Base-by-base conservation (phyloP, 495 filamentous ascomycete genomes). In the Melanomma pulvis-pyrius region DNA sequence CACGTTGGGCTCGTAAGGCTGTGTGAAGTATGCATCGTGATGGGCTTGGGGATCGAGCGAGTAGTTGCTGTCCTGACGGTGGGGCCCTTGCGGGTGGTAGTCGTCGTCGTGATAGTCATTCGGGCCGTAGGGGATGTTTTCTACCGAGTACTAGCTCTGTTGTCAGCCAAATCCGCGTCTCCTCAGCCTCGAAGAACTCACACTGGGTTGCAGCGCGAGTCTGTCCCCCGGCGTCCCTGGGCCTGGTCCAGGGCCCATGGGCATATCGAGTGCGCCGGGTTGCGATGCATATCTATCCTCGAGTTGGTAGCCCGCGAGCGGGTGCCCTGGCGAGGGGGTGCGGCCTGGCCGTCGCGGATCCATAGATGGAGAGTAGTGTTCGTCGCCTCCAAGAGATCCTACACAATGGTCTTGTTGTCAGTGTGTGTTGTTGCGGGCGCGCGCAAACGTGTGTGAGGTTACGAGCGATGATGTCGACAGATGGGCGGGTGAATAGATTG, bases 21-120 rank as follows among this genome's bases (percentile, higher is more conserved):
- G 88, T 57, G 87, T 89, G 73, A 90, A 94, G 78, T 96, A 96
- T 47, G 87, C 84, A 76, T 96, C 91, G 71, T 93, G 91, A 69
- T 96, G 92, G 41, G 86, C 87, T 74, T 92, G 85, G 13, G 93
- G 92, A 61, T 91, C 86, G 36, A 97, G 76, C 6, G 86, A 78
- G 74, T 93, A 96, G 26, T 92, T 89, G 61, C 83, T 76, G 30
- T 76, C 46, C 71, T 75, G 73, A 83, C 87, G 61, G 71, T 77
- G 70, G 72, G 78, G 79, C 39, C 78, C 63, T 17, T 44, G 39
- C 15, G 70, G 69, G 65, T 74, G 71, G 44, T 61, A 63, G 75
- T 80, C 79, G 75, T 80, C 79, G 71, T 80, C 74, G 77, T 88
- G 85, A 70, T 87, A 90, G 54, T 90, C 83, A 69, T 86, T 87